Evolutionary conservation across 2,329 filamentous ascomycete genomes (phyloP).

Genomic region (Neoascochyta sp.): DNA sequence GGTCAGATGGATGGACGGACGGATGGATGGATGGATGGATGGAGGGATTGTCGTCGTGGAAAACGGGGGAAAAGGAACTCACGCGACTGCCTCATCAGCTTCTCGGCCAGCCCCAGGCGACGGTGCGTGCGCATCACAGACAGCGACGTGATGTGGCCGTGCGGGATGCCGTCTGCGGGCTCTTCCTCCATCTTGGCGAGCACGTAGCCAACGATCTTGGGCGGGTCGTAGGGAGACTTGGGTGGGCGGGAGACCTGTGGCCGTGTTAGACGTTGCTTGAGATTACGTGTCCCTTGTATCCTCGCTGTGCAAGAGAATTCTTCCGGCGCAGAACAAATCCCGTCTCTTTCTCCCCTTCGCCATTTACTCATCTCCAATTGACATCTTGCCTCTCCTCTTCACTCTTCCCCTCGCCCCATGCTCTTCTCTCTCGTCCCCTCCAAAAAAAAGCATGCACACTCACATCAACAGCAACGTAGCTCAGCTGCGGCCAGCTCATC

Average conservation of each 20-base stretch:
- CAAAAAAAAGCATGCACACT: constrained; percentile 22
- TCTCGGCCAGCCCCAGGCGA: constrained; percentile 87
- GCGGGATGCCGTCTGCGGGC: constrained; percentile 80
- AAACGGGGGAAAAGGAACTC: constrained; percentile 1
- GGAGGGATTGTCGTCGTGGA: no score
- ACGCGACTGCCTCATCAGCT: constrained; percentile 96
- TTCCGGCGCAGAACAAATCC: no score
- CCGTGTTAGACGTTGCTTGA: no score
- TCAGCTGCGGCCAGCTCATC: constrained; percentile 94
- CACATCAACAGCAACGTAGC: constrained; percentile 88
- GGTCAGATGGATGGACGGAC: constrained; percentile 1
- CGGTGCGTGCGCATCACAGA: constrained; percentile 96
- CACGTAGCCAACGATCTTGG: constrained; percentile 98
- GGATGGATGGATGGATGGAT: background rate
- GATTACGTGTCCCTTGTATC: no score
- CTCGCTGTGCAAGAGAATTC: no score
- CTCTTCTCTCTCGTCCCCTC: constrained; percentile 1
- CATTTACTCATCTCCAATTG: no score
- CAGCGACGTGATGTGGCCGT: constrained; percentile 93
- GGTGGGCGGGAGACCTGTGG: constrained; percentile 66
- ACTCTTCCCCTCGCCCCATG: background rate
- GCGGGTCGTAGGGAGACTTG: constrained; percentile 78
- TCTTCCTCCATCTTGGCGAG: constrained; percentile 99
- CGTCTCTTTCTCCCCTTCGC: background rate
- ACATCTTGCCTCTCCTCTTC: background rate